These are phyloP conservation scores for Serendipita indica DNA, from an alignment of 768 basidiomycete genomes.

Conservation along the genomic window DNA sequence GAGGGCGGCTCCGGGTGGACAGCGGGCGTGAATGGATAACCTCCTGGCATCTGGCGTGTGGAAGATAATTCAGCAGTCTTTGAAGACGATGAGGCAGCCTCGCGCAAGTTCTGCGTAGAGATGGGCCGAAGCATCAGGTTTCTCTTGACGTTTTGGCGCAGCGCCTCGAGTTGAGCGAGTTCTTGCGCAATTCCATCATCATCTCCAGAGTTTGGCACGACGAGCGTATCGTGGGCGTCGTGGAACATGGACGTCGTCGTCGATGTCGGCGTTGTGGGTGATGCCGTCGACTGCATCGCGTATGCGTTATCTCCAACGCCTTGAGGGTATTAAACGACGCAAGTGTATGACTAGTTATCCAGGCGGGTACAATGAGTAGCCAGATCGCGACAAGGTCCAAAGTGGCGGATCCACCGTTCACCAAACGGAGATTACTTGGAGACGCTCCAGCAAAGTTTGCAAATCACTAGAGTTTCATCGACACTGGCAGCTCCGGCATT, in stretches of 20 bases:
- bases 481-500: too few relatives aligned
- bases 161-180: slow-evolving; percentile 48
- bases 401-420: too few relatives aligned
- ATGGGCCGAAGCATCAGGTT: slow-evolving; percentile 71
- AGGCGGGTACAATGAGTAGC: too few relatives aligned
- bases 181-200: slow-evolving; percentile 52
- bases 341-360: too few relatives aligned
- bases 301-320: too few relatives aligned
- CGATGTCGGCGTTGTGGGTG: slow-evolving; percentile 4
- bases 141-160: slow-evolving; percentile 56
- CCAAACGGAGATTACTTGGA: too few relatives aligned
- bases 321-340: too few relatives aligned
- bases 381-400: too few relatives aligned
- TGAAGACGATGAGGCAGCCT: slow-evolving; percentile 22
- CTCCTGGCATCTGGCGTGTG: neutral
- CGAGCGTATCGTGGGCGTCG: neutral
- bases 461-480: too few relatives aligned
- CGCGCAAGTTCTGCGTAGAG: slow-evolving; percentile 38
- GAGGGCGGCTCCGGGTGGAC: slow-evolving; percentile 1
- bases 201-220: slow-evolving; percentile 6
- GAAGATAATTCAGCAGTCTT: neutral
- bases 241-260: neutral
- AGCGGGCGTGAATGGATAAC: slow-evolving; percentile 1
- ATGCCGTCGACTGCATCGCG: neutral
- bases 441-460: too few relatives aligned